Conservation (phyloP, 2,329 filamentous ascomycete genomes). For the Fusarium tuaranense region DNA sequence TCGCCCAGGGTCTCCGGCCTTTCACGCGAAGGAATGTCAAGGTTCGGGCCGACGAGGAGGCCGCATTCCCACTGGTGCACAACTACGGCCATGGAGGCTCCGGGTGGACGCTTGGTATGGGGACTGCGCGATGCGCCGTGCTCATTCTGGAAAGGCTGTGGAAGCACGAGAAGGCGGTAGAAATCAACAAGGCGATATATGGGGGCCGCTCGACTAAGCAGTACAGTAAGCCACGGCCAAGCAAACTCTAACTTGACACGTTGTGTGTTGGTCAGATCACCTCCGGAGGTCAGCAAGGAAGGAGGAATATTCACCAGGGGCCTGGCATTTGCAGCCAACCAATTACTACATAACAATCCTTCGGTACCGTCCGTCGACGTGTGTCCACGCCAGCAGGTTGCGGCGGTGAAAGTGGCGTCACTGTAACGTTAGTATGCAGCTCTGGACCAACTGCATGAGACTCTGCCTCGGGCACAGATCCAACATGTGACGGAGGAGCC, state of each 20-base stretch:
- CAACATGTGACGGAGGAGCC: background rate
- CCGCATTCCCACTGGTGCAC: background rate
- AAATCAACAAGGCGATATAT: background rate
- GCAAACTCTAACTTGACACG: background rate
- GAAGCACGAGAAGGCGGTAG: background rate
- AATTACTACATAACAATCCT: background rate
- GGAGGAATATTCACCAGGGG: background rate
- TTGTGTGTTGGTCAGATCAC: background rate
- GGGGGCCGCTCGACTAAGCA: background rate
- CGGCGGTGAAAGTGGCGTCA: background rate
- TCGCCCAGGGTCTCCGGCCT: conserved; percentile 5
- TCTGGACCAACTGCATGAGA: background rate
- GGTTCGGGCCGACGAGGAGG: background rate
- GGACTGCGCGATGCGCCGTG: background rate
- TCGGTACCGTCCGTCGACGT: background rate
- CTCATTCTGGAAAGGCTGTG: background rate
- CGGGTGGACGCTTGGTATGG: conserved; percentile 8
- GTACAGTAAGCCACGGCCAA: background rate
- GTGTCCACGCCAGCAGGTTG: background rate
- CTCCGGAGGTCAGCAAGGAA: background rate
- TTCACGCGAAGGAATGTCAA: background rate
- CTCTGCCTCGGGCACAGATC: background rate
- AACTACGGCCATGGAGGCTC: conserved; percentile 3
- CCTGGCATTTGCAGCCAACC: background rate
- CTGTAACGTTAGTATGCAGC: background rate